A percentile compares a stretch with the other conserved stretches of the same genome.
Evolutionary conservation across 441 rosid species (phyloP).

Genomic region (Brassica balearica): DNA sequence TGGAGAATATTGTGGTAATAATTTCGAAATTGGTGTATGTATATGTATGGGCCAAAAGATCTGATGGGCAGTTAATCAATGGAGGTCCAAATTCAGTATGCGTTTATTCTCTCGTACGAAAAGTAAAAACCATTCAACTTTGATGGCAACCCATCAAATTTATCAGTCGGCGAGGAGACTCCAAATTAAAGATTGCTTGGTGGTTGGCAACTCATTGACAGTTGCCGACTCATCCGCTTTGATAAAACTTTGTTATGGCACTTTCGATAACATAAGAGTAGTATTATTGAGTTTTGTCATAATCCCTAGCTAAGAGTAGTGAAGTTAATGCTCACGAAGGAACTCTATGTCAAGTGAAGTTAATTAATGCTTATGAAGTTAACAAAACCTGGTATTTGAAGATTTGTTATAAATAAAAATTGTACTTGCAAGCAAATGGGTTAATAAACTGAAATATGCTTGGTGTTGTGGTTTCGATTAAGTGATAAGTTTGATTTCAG

Average conservation of each 20-base stretch:
- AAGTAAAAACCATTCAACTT: not conserved
- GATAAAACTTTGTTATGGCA: not conserved
- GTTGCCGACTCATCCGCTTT: not conserved
- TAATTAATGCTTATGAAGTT: too few relatives aligned
- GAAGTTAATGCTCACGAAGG: not conserved
- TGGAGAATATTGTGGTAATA: not conserved
- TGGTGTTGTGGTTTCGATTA: too few relatives aligned
- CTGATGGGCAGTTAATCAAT: conserved; percentile 22
- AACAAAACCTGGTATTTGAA: not conserved
- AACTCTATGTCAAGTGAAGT: not conserved
- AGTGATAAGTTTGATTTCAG: too few relatives aligned
- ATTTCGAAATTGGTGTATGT: not conserved
- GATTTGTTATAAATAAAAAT: not conserved
- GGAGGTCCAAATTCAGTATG: not conserved
- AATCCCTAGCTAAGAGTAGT: not conserved
- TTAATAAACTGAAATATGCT: not conserved
- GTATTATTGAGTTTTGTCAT: not conserved
- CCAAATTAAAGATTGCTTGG: not conserved
- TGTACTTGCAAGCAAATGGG: not conserved
- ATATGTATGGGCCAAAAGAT: conserved; percentile 23
- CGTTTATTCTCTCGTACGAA: not conserved
- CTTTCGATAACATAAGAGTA: conserved; percentile 1
- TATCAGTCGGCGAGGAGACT: not conserved
- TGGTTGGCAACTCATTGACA: not conserved
- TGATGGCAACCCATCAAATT: not conserved